A percentile compares a stretch with the other conserved stretches of the same genome.
Evolutionary conservation across 75 land plant genomes (phyloP).

Genomic region (Chamaecyparis obtusa): DNA sequence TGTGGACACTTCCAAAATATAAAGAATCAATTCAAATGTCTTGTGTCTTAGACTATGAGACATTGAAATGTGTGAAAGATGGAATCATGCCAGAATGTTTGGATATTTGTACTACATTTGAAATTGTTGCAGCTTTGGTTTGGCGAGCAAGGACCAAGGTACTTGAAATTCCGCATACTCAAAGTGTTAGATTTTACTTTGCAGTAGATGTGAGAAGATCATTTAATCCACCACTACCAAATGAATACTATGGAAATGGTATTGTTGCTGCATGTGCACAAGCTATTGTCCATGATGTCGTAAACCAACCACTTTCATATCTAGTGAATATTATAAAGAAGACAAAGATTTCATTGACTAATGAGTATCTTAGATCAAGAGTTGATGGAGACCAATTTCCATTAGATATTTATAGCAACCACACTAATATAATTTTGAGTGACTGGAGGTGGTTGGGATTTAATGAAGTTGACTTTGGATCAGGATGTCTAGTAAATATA

Average conservation of each 20-base stretch:
- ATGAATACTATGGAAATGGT: constrained; percentile 17
- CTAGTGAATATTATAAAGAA: not conserved
- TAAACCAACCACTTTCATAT: not conserved
- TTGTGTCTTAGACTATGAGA: not conserved
- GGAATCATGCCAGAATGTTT: constrained; percentile 5
- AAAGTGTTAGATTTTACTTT: constrained; percentile 18
- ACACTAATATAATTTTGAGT: not conserved
- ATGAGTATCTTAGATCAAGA: not conserved
- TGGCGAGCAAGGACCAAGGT: constrained; percentile 29
- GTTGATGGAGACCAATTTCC: not conserved
- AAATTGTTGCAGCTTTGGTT: constrained; percentile 27
- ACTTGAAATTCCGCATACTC: constrained; percentile 4
- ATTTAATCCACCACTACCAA: too few relatives aligned
- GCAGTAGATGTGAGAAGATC: constrained; percentile 29
- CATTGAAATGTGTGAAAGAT: not conserved
- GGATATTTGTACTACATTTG: constrained; percentile 21
- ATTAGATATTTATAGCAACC: not conserved
- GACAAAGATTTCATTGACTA: not conserved
- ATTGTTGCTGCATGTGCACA: not conserved
- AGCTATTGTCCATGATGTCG: not conserved
- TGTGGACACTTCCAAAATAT: too few relatives aligned
- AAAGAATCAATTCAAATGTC: too few relatives aligned
- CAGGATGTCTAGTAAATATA: not conserved
- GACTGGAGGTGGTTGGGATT: not conserved
- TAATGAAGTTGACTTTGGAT: not conserved